Conservation (phyloP, 1,284 basidiomycete species). For the Schizophyllum commune region DNA sequence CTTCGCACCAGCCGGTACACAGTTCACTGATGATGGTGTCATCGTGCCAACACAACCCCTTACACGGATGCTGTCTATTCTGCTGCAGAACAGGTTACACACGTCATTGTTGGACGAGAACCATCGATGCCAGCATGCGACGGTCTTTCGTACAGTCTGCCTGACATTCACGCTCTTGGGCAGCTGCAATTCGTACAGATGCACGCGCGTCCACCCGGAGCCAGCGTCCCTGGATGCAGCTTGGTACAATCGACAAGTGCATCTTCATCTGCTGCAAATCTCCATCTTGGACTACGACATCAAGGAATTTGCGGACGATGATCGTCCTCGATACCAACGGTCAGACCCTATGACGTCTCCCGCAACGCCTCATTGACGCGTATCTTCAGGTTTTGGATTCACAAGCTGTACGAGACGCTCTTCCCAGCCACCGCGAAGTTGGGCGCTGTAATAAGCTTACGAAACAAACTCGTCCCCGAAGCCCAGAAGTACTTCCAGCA, state of each 20-base stretch:
- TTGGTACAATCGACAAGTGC: conserved; percentile 32
- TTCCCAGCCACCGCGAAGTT: conserved; percentile 29
- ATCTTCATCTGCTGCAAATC: conserved; percentile 41
- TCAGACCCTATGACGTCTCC: conserved; percentile 2
- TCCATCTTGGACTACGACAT: conserved; percentile 29
- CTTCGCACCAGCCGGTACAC: conserved; percentile 1
- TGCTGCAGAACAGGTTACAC: background rate
- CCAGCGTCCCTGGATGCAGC: conserved; percentile 16
- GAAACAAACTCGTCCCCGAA: conserved; percentile 27
- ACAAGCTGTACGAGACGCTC: conserved; percentile 30
- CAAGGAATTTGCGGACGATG: conserved; percentile 13
- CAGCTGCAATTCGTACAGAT: conserved; percentile 28
- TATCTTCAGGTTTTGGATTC: conserved; percentile 27
- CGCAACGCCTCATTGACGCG: conserved; percentile 3
- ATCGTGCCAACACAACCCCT: background rate
- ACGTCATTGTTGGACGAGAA: conserved; percentile 28
- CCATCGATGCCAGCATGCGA: conserved; percentile 20
- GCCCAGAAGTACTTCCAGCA: conserved; percentile 25
- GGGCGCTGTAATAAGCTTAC: conserved; percentile 27
- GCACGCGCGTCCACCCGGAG: conserved; percentile 30
- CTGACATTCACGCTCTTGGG: conserved; percentile 24
- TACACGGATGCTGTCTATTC: background rate
- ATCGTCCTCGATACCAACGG: conserved; percentile 4
- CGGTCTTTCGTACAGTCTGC: conserved; percentile 31
- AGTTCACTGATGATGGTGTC: background rate